These are phyloP conservation scores for Pleurotus pulmonarius DNA, from an alignment of 768 basidiomycete genomes.

Conservation along the genomic window DNA sequence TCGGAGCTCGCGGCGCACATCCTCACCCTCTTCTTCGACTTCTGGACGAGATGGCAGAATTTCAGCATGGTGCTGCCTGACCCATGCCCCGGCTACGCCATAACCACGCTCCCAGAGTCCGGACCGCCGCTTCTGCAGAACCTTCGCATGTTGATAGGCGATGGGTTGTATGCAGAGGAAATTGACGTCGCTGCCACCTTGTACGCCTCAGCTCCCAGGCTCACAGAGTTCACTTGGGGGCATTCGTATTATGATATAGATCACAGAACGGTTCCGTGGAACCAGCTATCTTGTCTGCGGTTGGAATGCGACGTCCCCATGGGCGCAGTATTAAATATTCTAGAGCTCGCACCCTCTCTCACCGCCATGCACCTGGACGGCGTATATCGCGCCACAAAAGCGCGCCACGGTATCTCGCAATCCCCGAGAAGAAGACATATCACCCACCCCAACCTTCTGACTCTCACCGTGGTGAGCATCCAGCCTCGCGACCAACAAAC, in stretches of 20 bases:
- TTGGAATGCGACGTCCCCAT: slow-evolving; percentile 3
- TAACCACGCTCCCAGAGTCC: slow-evolving; percentile 3
- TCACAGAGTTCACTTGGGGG: slow-evolving; percentile 7
- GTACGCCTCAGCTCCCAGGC: slow-evolving; percentile 1
- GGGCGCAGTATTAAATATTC: neutral
- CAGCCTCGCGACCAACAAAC: neutral
- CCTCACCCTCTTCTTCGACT: neutral
- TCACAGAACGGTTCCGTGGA: slow-evolving; percentile 1
- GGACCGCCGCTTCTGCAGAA: slow-evolving; percentile 4
- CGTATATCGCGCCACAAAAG: neutral
- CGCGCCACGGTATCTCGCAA: neutral
- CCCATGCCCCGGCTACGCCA: slow-evolving; percentile 3
- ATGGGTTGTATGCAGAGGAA: slow-evolving; percentile 3
- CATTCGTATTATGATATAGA: slow-evolving; percentile 2
- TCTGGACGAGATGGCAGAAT: slow-evolving; percentile 4
- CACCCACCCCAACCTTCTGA: neutral
- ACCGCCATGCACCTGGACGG: neutral
- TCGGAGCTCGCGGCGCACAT: neutral
- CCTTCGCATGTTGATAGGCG: neutral
- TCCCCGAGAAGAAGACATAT: neutral
- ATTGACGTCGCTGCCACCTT: neutral
- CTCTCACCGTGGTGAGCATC: neutral
- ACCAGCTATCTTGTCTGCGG: slow-evolving; percentile 2
- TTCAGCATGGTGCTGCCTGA: slow-evolving; percentile 1
- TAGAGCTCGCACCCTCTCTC: neutral